Base-by-base conservation (phyloP, 2,329 filamentous ascomycete genomes). In the Pleurostoma richardsiae region DNA sequence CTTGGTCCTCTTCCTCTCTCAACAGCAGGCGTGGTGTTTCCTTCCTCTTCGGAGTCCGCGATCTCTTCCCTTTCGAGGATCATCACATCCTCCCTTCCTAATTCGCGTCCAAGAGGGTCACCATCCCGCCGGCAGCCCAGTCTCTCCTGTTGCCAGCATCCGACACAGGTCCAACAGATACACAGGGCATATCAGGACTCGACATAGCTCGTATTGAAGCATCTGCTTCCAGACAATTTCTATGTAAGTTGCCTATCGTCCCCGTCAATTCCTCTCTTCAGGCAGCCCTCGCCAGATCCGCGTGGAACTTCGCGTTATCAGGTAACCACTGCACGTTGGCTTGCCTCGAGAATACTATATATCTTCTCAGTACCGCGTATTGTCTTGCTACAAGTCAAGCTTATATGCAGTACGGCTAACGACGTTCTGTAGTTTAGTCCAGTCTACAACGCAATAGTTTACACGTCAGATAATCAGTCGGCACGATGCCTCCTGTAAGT, bases 401-500 rank as follows among this genome's bases (percentile, higher is more conserved):
- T 19, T 19, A 19, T 19, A 19, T 19, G 19, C 19, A 19, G 19
- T 19, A 19, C 19, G 19, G 19, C 19, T 19, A 19, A 19, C 19
- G 2, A 19, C 19, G 19, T 19, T 19, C 19, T 19, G 19, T 19
- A 19, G 19, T 19, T 19, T 19, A 19, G 19, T 19, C 19, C 19
- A 19, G 19, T 19, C 19, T 19, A 19, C 19, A 19, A 19, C 19
- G 19, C 19, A 19, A 19, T 19, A 19, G 19, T 19, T 19, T 19
- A 19, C 19, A 19, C 19, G 19, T 19, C 19, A 19, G 19, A 19
- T 19, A 19, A 19, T 41, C 49, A 50, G 44, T 48, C 42, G 31
- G 43, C 47, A 49, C 45, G 30, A 51, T 51, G 49, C 49, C 49
- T 49, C 64, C 66, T 46, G 66, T 69, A 67, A 64, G 66, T 64